A percentile compares a stretch with the other conserved stretches of the same genome.
Conservation (phyloP, 78 protist genomes). For the Dictyostelium firmibasis region DNA sequence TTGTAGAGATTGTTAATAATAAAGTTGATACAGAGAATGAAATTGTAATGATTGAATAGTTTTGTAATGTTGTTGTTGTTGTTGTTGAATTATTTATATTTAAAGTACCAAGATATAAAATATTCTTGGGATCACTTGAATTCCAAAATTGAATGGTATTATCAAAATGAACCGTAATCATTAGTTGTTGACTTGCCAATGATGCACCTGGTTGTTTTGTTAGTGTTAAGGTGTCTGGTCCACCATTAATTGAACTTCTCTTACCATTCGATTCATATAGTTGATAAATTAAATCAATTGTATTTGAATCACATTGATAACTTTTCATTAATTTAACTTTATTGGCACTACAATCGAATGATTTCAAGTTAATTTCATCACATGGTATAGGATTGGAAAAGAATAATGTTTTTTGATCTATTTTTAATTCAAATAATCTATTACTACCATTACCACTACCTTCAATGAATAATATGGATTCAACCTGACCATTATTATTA, state of each 20-base stretch:
- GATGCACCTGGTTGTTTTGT: neutral
- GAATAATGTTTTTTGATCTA: neutral
- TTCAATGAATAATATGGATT: neutral
- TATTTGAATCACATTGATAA: constrained; percentile 6
- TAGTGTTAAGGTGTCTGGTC: neutral
- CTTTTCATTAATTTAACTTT: neutral
- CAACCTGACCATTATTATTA: neutral
- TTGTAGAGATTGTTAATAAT: neutral
- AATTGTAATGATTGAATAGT: neutral
- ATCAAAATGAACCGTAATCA: neutral
- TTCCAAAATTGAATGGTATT: constrained; percentile 26
- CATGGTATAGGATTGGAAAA: neutral
- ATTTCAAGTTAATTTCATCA: neutral
- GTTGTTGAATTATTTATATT: neutral
- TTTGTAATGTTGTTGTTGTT: neutral
- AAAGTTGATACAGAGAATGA: constrained; percentile 9
- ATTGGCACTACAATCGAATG: too few species aligned
- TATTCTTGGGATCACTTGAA: constrained; percentile 10
- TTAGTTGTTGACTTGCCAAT: neutral
- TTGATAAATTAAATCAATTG: neutral
- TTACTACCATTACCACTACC: neutral
- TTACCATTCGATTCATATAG: neutral
- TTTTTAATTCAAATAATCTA: neutral
- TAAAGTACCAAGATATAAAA: neutral
- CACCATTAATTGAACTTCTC: neutral